These are phyloP conservation scores for Sclerospora graminicola DNA, from an alignment of 352 stramenopile genomes.

Conservation along the genomic window DNA sequence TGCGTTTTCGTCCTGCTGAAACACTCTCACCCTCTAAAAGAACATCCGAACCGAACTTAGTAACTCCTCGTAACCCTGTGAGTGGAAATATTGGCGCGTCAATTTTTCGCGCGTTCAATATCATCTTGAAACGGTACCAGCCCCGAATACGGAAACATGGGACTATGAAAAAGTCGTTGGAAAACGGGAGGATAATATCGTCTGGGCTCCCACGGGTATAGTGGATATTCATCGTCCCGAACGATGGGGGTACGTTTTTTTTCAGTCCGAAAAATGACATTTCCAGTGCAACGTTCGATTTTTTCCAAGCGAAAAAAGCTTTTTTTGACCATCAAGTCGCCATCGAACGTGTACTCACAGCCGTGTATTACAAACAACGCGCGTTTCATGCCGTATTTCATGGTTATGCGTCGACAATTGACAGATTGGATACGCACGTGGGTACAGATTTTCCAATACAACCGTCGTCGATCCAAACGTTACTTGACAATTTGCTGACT, in stretches of 20 bases:
- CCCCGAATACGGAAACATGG: constrained; percentile 35
- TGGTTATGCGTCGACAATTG: constrained; percentile 32
- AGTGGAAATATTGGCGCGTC: constrained; percentile 69
- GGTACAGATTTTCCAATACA: neutral
- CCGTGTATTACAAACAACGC: constrained; percentile 62
- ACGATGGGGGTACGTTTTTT: constrained; percentile 61
- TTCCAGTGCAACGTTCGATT: constrained; percentile 26
- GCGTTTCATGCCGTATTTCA: constrained; percentile 29
- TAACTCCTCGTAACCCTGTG: constrained; percentile 4
- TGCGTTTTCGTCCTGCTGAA: constrained; percentile 15
- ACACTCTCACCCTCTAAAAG: neutral
- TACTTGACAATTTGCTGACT: neutral
- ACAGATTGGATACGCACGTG: constrained; percentile 39
- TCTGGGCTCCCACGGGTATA: constrained; percentile 60
- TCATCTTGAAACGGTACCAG: constrained; percentile 31
- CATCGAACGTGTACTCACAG: constrained; percentile 48
- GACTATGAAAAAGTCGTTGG: constrained; percentile 43
- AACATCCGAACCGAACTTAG: too few species aligned
- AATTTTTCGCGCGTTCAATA: constrained; percentile 89
- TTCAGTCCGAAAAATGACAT: constrained; percentile 37
- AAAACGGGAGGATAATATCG: constrained; percentile 55
- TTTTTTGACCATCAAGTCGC: constrained; percentile 43
- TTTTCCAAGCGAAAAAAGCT: constrained; percentile 18
- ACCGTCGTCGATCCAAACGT: neutral
- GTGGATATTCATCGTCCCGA: constrained; percentile 72